Evolutionary conservation across 176 grass and related monocot genomes (phyloP).

Genomic region (Typha latifolia): DNA sequence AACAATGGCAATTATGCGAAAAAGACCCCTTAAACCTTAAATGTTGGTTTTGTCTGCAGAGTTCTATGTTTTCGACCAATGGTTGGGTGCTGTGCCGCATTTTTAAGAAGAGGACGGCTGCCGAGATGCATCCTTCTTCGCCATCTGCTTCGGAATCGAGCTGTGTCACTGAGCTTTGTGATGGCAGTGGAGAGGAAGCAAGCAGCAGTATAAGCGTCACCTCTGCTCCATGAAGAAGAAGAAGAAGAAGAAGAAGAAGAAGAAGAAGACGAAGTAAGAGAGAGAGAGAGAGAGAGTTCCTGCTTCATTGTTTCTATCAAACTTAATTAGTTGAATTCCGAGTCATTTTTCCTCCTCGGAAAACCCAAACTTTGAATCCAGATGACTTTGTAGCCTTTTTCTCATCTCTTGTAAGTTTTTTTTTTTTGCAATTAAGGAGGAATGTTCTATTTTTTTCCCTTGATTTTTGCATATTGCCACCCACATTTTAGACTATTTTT

Average conservation of each 20-base stretch:
- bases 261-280: too few relatives aligned
- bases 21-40: too few relatives aligned
- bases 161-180: conserved; percentile 25
- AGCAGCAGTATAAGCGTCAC: background rate
- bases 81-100: conserved; percentile 33
- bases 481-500: background rate
- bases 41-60: conserved; percentile 4
- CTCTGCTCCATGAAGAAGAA: background rate
- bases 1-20: too few relatives aligned
- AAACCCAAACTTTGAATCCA: background rate
- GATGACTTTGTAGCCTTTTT: background rate
- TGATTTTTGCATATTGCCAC: background rate
- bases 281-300: background rate
- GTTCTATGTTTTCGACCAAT: background rate
- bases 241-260: background rate
- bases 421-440: background rate
- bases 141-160: conserved; percentile 2
- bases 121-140: conserved; percentile 5
- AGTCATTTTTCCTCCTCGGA: background rate
- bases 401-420: background rate
- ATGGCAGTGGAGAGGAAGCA: conserved; percentile 16
- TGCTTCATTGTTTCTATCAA: background rate
- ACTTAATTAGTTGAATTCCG: background rate
- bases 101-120: conserved; percentile 35
- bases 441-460: background rate